A percentile compares a stretch with the other conserved stretches of the same genome.
Evolutionary conservation across 768 basidiomycete genomes (phyloP).

Genomic region (Boletellus sp.): DNA sequence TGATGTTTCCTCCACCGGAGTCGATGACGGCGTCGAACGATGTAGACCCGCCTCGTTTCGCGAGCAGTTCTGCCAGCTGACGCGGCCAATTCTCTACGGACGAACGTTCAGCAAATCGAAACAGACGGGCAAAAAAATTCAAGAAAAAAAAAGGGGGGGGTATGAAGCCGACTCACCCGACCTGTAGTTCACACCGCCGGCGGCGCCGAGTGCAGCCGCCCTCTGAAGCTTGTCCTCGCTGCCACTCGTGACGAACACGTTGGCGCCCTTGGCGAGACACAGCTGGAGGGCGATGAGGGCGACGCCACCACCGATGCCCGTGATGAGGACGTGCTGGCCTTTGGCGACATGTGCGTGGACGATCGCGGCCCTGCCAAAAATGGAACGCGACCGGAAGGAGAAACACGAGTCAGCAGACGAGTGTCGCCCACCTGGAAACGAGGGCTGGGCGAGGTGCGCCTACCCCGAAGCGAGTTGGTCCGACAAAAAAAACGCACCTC

Average conservation of each 20-base stretch:
- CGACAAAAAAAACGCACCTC: constrained; percentile 45
- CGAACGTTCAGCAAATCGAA: neutral
- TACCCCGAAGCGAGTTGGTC: neutral
- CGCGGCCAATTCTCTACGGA: constrained; percentile 51
- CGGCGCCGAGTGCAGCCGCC: constrained; percentile 66
- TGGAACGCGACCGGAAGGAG: no score
- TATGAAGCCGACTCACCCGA: constrained; percentile 36
- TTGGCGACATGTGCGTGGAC: constrained; percentile 59
- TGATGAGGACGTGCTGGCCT: constrained; percentile 75
- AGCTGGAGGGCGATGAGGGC: constrained; percentile 74
- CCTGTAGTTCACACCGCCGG: constrained; percentile 74
- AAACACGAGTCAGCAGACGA: no score
- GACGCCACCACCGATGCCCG: constrained; percentile 82
- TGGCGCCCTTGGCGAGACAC: constrained; percentile 68
- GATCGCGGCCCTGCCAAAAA: constrained; percentile 50
- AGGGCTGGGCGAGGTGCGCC: no score
- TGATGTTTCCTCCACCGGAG: constrained; percentile 66
- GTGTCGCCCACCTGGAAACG: no score
- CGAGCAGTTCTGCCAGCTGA: constrained; percentile 43
- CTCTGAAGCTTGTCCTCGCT: constrained; percentile 63
- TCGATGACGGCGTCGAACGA: constrained; percentile 63
- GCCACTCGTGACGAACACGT: constrained; percentile 81
- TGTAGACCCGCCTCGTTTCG: constrained; percentile 22
- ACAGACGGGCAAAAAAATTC: neutral
- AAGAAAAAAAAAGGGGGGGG: neutral